Percentiles rank a stretch among this genome's conserved stretches.
These are phyloP conservation scores for Beta vulgaris DNA, from an alignment of 148 eudicot species.

Conservation along the genomic window DNA sequence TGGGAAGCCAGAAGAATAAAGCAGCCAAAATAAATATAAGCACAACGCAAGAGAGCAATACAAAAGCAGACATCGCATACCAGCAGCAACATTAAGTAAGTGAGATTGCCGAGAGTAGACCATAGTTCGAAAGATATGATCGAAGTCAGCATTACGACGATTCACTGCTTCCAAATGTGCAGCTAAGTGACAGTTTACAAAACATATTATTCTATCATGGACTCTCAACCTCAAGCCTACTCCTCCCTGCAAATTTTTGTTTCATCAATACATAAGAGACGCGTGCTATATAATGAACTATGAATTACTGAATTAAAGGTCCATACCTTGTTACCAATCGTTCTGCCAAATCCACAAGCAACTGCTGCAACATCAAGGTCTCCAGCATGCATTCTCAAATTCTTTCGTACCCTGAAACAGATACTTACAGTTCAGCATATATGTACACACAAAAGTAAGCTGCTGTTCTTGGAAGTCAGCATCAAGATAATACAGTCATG, in stretches of 20 bases:
- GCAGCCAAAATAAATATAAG: conserved; percentile 79
- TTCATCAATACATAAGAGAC: conserved; percentile 10
- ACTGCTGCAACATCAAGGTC: conserved; percentile 96
- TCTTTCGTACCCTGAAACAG: conserved; percentile 75
- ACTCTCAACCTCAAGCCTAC: conserved; percentile 97
- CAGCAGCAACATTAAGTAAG: conserved; percentile 76
- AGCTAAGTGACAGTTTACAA: conserved; percentile 91
- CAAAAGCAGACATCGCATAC: conserved; percentile 75
- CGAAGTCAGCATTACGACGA: conserved; percentile 91
- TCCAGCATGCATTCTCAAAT: conserved; percentile 78
- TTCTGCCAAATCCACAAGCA: conserved; percentile 97
- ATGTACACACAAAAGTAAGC: background rate
- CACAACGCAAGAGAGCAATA: conserved; percentile 74
- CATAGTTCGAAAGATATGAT: conserved; percentile 79
- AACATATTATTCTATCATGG: conserved; percentile 84
- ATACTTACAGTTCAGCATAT: conserved; percentile 18
- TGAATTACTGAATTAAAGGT: background rate
- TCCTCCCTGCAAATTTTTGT: conserved; percentile 74
- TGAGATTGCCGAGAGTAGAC: conserved; percentile 75
- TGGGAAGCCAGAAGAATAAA: conserved; percentile 74
- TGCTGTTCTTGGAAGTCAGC: conserved; percentile 7
- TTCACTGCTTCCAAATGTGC: conserved; percentile 98
- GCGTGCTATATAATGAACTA: background rate
- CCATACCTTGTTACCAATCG: conserved; percentile 95
- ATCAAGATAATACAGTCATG: conserved; percentile 1